Evolutionary conservation across 805 yeast species (phyloP).

Genomic region (Starmerella khaoyaiensis): DNA sequence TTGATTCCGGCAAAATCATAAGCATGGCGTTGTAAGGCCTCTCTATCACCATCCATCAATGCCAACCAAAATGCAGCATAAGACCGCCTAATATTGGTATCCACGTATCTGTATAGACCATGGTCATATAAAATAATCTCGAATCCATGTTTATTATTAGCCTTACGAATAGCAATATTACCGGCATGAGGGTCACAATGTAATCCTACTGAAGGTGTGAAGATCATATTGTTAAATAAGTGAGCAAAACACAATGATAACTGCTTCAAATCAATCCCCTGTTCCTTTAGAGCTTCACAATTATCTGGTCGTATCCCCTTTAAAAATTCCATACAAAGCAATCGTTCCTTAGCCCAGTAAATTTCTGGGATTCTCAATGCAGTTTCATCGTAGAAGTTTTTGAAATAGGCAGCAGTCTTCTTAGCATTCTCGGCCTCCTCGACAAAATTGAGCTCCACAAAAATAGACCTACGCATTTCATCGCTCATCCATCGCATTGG

Average conservation of each 20-base stretch:
- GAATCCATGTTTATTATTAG: slow-evolving; percentile 49
- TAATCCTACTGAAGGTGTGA: slow-evolving; percentile 77
- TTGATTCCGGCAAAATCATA: slow-evolving; percentile 62
- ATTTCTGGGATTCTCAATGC: slow-evolving; percentile 73
- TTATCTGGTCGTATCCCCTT: slow-evolving; percentile 77
- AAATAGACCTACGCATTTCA: slow-evolving; percentile 74
- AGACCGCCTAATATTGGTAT: slow-evolving; percentile 59
- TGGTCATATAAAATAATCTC: slow-evolving; percentile 90
- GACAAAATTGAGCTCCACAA: slow-evolving; percentile 77
- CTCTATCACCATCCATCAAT: slow-evolving; percentile 54
- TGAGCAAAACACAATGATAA: slow-evolving; percentile 81
- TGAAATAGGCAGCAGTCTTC: slow-evolving; percentile 56
- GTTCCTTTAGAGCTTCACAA: slow-evolving; percentile 43
- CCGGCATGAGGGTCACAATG: slow-evolving; percentile 99
- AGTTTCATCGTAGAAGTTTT: slow-evolving; percentile 42
- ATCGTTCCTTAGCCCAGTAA: slow-evolving; percentile 49
- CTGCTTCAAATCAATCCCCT: slow-evolving; percentile 58
- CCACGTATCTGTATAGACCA: slow-evolving; percentile 79
- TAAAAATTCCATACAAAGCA: slow-evolving; percentile 77
- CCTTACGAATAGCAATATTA: slow-evolving; percentile 64
- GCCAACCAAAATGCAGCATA: slow-evolving; percentile 93
- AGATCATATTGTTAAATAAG: slow-evolving; percentile 87
- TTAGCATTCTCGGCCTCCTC: slow-evolving; percentile 76
- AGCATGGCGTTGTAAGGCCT: slow-evolving; percentile 60
- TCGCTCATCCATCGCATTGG: slow-evolving; percentile 94